Evolutionary conservation across 1,284 basidiomycete genomes (phyloP).

Genomic region (Apiotrichum veenhuisii): DNA sequence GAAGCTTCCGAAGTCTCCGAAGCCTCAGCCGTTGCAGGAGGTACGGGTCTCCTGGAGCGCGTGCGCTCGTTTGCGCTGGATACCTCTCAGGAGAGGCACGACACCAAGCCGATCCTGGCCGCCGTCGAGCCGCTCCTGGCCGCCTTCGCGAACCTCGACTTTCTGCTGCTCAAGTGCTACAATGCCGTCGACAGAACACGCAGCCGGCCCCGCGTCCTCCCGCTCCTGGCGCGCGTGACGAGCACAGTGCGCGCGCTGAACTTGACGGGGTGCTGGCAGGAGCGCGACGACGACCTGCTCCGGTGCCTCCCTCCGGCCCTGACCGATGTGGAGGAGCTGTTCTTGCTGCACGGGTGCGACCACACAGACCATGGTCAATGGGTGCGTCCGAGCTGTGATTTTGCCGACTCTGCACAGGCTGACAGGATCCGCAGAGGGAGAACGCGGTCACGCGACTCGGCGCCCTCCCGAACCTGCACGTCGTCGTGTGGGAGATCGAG

Average conservation of each 20-base stretch:
- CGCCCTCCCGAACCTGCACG: background rate
- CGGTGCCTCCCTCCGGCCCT: background rate
- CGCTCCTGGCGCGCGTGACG: background rate
- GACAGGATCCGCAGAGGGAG: background rate
- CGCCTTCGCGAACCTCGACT: background rate
- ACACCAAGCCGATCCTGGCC: background rate
- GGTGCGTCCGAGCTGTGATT: background rate
- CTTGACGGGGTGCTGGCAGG: background rate
- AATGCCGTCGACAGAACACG: background rate
- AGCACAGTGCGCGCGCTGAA: background rate
- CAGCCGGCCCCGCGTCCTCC: background rate
- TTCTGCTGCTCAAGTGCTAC: background rate
- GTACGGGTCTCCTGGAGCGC: background rate
- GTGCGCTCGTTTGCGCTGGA: background rate
- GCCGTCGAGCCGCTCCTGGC: background rate
- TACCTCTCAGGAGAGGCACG: background rate
- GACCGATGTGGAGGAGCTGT: background rate
- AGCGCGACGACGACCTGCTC: background rate
- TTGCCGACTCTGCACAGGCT: background rate
- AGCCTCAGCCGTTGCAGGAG: background rate
- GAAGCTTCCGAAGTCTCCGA: too few species aligned
- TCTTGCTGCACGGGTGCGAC: background rate
- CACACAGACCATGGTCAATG: background rate
- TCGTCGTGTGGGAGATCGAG: background rate
- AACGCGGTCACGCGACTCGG: background rate